Base-by-base conservation (phyloP, 2,329 filamentous ascomycete genomes). In the Sporothrix curviconia region DNA sequence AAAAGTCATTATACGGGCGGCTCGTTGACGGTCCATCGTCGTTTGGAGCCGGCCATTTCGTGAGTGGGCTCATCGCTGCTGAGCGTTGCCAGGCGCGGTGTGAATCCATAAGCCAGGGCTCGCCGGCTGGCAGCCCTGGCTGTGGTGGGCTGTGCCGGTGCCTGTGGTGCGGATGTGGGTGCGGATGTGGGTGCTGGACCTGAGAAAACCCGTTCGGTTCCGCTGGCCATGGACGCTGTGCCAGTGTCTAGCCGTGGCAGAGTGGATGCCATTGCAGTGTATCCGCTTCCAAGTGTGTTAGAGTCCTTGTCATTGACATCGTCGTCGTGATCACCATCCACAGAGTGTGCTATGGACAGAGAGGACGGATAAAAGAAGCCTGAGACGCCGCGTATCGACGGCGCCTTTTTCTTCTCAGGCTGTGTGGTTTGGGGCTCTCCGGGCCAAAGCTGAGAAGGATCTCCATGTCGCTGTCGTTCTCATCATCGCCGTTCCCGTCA, bases 21-120 rank as follows among this genome's bases (percentile, higher is more conserved):
- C 34, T 83, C 79, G 46, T 74, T 81, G 4, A 82, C 74, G 22
- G 79, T 81, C 80, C 80, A 83, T 24, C 80, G 72, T 53, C 80
- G 68, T 68, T 82, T 83, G 1, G 73, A 70, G 19, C 72, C 70
- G 34, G 71, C 74, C 57, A 73, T 58, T 57, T 82, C 79, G 7
- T 76, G 70, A 30, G 73, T 68, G 30, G 69, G 70, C 55, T 81
- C 78, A 14, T 56, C 49, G 4, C 43, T 42, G 49, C 43, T 54
- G 15, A 52, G 37, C 5, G 43, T 19, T 1, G 32, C 42, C 1
- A 52, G 34, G 22, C 54, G 68, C 3, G 76, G 74, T n/a, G 9
- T 72, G 63, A 4, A 74, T 74, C 76, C 74, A 78, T 2, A 74
- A 71, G 2, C 68, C 73, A 53, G 64, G 72, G 14, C 68, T 55